These are phyloP conservation scores for Ceratobasidium sp. DNA, from an alignment of 1,284 basidiomycete genomes.

Conservation along the genomic window DNA sequence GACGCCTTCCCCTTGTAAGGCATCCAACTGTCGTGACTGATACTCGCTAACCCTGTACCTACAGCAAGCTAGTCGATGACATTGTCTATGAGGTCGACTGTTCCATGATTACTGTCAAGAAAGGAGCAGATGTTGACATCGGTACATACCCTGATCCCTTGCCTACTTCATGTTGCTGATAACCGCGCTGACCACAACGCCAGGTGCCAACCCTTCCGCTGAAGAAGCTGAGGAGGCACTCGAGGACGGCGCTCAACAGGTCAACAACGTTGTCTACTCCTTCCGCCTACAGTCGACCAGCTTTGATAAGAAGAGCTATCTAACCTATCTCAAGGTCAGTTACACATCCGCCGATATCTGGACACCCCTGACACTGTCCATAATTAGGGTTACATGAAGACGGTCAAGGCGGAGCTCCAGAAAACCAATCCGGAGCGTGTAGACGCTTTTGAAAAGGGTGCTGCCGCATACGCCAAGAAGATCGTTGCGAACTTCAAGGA, in stretches of 20 bases:
- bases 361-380: constrained; percentile 7
- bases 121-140: constrained; percentile 89
- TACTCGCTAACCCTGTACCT: constrained; percentile 47
- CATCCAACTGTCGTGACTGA: constrained; percentile 28
- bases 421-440: constrained; percentile 77
- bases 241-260: constrained; percentile 79
- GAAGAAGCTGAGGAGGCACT: constrained; percentile 90
- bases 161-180: constrained; percentile 29
- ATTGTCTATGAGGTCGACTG: constrained; percentile 95
- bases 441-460: constrained; percentile 86
- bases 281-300: constrained; percentile 88
- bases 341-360: constrained; percentile 1
- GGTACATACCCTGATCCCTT: constrained; percentile 65
- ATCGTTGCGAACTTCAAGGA: constrained; percentile 91
- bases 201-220: constrained; percentile 90
- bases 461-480: constrained; percentile 85
- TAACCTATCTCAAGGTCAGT: constrained; percentile 87
- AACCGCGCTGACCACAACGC: background rate
- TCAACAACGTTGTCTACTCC: constrained; percentile 95
- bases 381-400: constrained; percentile 82
- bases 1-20: constrained; percentile 89
- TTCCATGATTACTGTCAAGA: constrained; percentile 78
- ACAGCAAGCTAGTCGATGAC: constrained; percentile 85
- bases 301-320: constrained; percentile 95
- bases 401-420: constrained; percentile 74